Percentiles rank a stretch among this genome's conserved stretches.
These are phyloP conservation scores for Candida palmyrensis DNA, from an alignment of 805 yeast genomes.

Conservation along the genomic window DNA sequence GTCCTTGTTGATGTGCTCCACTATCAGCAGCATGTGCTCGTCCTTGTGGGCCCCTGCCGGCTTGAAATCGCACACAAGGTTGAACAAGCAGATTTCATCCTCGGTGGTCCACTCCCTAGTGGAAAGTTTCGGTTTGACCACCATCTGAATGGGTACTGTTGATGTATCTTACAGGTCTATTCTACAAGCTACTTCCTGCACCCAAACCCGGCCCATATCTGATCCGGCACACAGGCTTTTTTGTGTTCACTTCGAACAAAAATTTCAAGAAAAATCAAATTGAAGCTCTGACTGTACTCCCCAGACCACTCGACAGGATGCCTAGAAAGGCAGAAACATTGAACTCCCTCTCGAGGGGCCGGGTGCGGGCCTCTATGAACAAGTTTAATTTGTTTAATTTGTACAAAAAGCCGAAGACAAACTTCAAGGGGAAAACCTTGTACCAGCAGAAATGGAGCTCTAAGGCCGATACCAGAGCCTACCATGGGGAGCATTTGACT, in stretches of 20 bases:
- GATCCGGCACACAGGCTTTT: not conserved
- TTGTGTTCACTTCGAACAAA: too few species aligned
- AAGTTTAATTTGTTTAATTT: conserved; percentile 86
- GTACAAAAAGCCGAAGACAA: conserved; percentile 61
- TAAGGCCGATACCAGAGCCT: conserved; percentile 87
- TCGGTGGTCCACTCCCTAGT: conserved; percentile 47
- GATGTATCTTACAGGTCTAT: not conserved
- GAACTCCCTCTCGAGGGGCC: conserved; percentile 58
- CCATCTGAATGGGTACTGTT: conserved; percentile 2
- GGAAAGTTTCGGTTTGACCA: conserved; percentile 1
- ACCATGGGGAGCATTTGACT: conserved; percentile 91
- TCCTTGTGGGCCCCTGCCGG: conserved; percentile 58
- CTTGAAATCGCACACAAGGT: conserved; percentile 58
- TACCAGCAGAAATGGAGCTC: conserved; percentile 91
- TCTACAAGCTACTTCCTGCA: not conserved
- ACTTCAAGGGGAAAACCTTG: conserved; percentile 57
- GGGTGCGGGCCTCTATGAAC: conserved; percentile 87
- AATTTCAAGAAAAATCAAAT: too few species aligned
- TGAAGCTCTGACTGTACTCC: too few species aligned
- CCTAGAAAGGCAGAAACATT: conserved; percentile 57
- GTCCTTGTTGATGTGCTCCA: conserved; percentile 32
- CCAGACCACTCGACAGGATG: too few species aligned
- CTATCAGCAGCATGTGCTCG: conserved; percentile 37
- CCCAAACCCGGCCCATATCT: not conserved
- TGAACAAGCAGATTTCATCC: conserved; percentile 58